Evolutionary conservation across 225 moss, liverwort and hornwort species (phyloP).

Genomic region (Anthoceros angustus): DNA sequence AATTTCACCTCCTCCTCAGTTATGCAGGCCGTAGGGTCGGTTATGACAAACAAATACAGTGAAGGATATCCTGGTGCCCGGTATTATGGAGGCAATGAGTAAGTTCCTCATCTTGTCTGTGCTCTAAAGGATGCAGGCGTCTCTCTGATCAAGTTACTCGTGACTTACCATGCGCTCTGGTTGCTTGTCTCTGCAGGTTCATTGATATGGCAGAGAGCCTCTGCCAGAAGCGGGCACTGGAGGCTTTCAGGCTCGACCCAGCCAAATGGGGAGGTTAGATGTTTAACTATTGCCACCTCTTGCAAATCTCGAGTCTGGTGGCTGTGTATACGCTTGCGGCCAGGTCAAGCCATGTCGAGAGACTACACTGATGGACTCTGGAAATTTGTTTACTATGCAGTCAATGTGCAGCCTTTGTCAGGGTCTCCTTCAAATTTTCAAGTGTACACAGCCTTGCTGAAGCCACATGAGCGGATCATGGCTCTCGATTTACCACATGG

Average conservation of each 20-base stretch:
- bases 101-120: conserved; percentile 10
- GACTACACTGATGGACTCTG: too few species aligned
- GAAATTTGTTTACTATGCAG: conserved; percentile 13
- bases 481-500: conserved; percentile 95
- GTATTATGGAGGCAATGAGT: conserved; percentile 97
- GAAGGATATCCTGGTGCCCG: conserved; percentile 98
- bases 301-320: background rate
- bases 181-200: conserved; percentile 26
- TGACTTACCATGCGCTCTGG: background rate
- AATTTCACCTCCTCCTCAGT: conserved; percentile 93
- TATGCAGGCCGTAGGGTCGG: conserved; percentile 91
- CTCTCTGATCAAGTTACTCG: background rate
- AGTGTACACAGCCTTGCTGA: conserved; percentile 92
- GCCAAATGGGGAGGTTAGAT: conserved; percentile 82
- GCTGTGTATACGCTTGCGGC: background rate
- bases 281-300: background rate
- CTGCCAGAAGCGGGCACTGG: conserved; percentile 81
- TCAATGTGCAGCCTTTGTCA: conserved; percentile 88
- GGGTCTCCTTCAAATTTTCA: conserved; percentile 96
- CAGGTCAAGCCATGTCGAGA: too few species aligned
- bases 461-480: conserved; percentile 92
- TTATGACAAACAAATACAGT: conserved; percentile 99
- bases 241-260: conserved; percentile 72
- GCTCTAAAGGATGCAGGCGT: background rate
- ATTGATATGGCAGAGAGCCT: conserved; percentile 90